Percentiles rank a stretch among this genome's conserved stretches.
Conservation (phyloP, 257 asterid species). For the Penstemon newberryi region DNA sequence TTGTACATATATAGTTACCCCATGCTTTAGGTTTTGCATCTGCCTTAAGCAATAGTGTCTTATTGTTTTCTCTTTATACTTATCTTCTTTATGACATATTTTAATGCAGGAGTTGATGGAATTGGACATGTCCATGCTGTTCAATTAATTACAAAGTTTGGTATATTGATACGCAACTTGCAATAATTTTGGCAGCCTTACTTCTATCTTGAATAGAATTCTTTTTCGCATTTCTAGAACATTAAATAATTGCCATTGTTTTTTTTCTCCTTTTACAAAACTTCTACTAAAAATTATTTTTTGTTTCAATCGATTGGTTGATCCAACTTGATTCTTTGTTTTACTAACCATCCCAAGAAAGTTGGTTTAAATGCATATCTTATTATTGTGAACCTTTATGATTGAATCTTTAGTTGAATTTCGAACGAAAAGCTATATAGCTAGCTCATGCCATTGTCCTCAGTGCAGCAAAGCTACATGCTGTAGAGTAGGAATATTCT, state of each 20-base stretch:
- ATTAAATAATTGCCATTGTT: too few relatives aligned
- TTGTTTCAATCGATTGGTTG: too few relatives aligned
- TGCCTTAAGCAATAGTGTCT: slow-evolving; percentile 15
- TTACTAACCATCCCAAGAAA: too few relatives aligned
- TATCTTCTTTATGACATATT: not conserved
- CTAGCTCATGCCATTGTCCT: not conserved
- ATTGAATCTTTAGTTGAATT: not conserved
- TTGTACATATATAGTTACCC: not conserved
- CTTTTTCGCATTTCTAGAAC: not conserved
- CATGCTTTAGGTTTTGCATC: slow-evolving; percentile 18
- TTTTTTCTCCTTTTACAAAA: too few relatives aligned
- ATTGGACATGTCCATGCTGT: slow-evolving; percentile 89
- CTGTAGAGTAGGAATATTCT: not conserved
- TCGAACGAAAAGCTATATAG: not conserved
- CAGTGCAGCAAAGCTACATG: slow-evolving; percentile 3
- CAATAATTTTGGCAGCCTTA: slow-evolving; percentile 14
- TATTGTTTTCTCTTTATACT: slow-evolving; percentile 5
- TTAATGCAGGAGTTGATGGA: slow-evolving; percentile 84
- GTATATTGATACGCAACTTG: slow-evolving; percentile 41
- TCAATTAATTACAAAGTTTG: slow-evolving; percentile 81
- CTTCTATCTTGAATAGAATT: slow-evolving; percentile 11
- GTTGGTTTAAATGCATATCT: not conserved
- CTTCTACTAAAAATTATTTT: too few relatives aligned
- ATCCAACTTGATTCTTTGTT: too few relatives aligned
- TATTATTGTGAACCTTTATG: not conserved